Evolutionary conservation across 2,329 filamentous ascomycete genomes (phyloP), one percentile per base, ranked within the genome.

Genomic region (Stachybotrys chartarum): DNA sequence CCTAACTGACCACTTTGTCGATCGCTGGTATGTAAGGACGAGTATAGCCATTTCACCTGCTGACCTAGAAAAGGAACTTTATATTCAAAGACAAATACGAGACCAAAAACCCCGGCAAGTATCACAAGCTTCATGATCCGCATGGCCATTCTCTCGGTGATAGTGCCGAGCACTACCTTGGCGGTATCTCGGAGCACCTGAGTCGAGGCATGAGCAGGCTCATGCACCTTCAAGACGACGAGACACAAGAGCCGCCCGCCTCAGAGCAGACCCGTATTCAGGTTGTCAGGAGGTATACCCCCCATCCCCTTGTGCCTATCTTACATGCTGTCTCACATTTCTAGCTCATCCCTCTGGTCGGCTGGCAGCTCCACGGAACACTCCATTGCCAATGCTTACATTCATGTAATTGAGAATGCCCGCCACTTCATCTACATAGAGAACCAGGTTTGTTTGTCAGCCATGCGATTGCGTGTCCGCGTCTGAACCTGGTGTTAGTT

Each of bases 61-160:
- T 24, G 24, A 24, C 24, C 24, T 24, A 4, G 24, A 24, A 24
- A 44, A 56, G 58, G 94, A 97, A 99, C 67, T 96, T 96, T 65
- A 80, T 93, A 73, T 97, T 97, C 74, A 85, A 93, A 44, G 93
- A 97, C 78, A 97, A 97, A 75, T 97, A 97, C 75, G 97, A 97
- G 77, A 79, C 77, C 35, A 95, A 93, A 70, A 75, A 75, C 58
- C 77, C 77, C 59, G 71, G 85, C 51, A 73, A 83, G 42, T 81
- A 86, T 52, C 93, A 93, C 17, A 89, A 87, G 0, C 80, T 96
- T 3, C 83, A 86, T 56, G 91, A 88, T 0, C 93, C 97, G 66
- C 65, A 97, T 39, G 85, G 97, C n/a, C 84, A 93, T 45, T 96
- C 91, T 56, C 95, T 91, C 59, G 84, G 84, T 49, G 93, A 97